phyloP scores from a whole-genome alignment of 2,329 filamentous ascomycete genomes.

The Diaporthe sp. region DNA sequence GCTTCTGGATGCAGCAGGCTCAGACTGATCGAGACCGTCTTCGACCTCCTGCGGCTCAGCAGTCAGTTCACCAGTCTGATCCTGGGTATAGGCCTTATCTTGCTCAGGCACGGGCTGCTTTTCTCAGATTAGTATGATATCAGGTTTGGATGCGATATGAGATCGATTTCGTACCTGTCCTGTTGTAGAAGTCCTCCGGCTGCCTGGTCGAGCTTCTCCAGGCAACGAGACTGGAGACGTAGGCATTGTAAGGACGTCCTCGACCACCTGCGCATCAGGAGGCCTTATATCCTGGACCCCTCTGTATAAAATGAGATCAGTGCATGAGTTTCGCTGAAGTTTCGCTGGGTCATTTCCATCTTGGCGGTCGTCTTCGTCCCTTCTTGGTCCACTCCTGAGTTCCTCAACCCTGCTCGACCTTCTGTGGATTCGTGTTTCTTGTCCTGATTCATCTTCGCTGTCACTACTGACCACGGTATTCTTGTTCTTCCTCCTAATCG shows the following conservation, averaged over 20 bases:
- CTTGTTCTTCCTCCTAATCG: background rate
- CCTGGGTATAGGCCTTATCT: background rate
- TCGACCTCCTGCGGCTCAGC: background rate
- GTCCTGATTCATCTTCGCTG: background rate
- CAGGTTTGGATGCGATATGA: background rate
- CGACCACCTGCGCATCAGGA: background rate
- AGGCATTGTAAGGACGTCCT: background rate
- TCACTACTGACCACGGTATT: background rate
- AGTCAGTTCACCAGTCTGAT: background rate
- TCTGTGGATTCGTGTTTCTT: background rate
- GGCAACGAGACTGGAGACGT: background rate
- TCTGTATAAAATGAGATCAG: constrained; percentile 1
- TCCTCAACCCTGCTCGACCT: background rate
- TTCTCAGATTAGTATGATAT: background rate
- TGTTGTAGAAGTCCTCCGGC: too few species aligned
- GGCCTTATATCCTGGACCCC: background rate
- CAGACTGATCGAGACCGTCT: background rate
- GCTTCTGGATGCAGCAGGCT: background rate
- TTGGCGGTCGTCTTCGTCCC: background rate
- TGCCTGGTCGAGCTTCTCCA: background rate
- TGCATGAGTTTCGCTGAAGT: background rate
- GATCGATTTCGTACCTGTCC: background rate
- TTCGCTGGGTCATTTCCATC: background rate
- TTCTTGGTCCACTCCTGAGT: too few species aligned
- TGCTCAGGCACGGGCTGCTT: background rate